A percentile compares a stretch with the other conserved stretches of the same genome.
Evolutionary conservation across 1,284 basidiomycete species (phyloP).

Genomic region (Heterobasidion parviporum): DNA sequence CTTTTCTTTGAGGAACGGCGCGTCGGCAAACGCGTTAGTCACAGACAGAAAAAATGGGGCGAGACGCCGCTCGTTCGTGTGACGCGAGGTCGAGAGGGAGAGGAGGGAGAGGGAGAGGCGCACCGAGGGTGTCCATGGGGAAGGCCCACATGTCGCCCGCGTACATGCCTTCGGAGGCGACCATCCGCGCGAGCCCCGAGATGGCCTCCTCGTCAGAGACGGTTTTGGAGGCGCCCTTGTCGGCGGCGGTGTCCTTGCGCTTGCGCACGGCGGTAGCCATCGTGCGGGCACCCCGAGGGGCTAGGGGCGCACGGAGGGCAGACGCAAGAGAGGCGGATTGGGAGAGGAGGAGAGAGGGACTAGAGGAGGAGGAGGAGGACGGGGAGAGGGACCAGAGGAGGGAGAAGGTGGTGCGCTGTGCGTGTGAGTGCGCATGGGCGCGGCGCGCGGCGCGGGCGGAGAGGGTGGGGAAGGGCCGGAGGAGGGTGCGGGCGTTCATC

Average conservation of each 20-base stretch:
- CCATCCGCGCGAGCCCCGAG: too few species aligned
- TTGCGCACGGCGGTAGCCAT: constrained; percentile 2
- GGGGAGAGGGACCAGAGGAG: constrained; percentile 13
- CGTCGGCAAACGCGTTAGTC: neutral
- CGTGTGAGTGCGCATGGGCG: constrained; percentile 4
- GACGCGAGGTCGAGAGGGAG: neutral
- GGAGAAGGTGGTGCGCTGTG: constrained; percentile 10
- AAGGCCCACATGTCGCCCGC: constrained; percentile 44
- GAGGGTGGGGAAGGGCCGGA: too few species aligned
- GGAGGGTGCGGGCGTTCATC: too few species aligned
- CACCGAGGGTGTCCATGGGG: constrained; percentile 42
- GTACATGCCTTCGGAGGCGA: constrained; percentile 22
- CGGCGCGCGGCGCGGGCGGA: neutral
- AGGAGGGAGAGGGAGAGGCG: constrained; percentile 10
- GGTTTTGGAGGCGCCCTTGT: too few species aligned
- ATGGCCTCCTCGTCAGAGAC: too few species aligned
- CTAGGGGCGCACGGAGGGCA: neutral
- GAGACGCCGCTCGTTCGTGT: neutral
- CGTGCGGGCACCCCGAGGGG: constrained; percentile 7
- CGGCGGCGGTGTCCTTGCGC: too few species aligned
- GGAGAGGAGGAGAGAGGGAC: neutral
- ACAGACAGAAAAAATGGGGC: neutral
- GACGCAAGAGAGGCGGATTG: neutral
- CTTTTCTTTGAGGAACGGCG: constrained; percentile 11
- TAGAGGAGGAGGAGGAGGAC: constrained; percentile 1